These are phyloP conservation scores for Xylaria palmicola DNA, from an alignment of 495 filamentous ascomycete species.

Conservation along the genomic window DNA sequence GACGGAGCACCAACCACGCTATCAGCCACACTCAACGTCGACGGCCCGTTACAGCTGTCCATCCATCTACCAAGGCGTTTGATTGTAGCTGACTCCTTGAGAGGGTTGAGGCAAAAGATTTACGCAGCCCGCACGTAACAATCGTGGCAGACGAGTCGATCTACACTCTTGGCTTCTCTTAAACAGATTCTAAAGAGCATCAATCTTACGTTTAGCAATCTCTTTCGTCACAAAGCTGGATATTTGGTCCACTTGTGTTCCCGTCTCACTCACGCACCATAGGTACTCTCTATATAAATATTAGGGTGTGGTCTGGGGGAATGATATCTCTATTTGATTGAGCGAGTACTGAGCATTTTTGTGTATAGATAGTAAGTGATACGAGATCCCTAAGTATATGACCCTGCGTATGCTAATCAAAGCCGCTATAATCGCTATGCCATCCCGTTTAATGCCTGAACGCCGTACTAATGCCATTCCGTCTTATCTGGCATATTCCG, in stretches of 20 bases:
- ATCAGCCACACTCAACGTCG: constrained; percentile 1
- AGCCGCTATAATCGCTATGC: constrained; percentile 13
- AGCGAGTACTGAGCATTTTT: not conserved
- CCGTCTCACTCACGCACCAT: not conserved
- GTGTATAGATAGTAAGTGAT: not conserved
- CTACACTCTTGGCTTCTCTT: not conserved
- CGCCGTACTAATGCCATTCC: constrained; percentile 12
- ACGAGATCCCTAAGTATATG: constrained; percentile 3
- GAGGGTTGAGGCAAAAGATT: not conserved
- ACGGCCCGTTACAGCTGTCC: not conserved
- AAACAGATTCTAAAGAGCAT: not conserved
- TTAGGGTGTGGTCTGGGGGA: not conserved
- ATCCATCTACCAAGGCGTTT: not conserved
- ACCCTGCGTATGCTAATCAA: constrained; percentile 13
- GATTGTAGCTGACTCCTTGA: too few relatives aligned
- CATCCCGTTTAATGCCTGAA: constrained; percentile 10
- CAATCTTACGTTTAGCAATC: not conserved
- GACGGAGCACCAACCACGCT: constrained; percentile 9
- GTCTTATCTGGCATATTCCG: constrained; percentile 1
- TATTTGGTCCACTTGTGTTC: too few relatives aligned
- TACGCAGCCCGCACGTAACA: not conserved
- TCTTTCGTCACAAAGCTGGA: not conserved
- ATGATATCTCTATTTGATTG: not conserved
- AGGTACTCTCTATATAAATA: not conserved
- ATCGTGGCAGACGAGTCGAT: not conserved